phyloP scores from a whole-genome alignment of 345 rosid species.

The Ceriops tagal region DNA sequence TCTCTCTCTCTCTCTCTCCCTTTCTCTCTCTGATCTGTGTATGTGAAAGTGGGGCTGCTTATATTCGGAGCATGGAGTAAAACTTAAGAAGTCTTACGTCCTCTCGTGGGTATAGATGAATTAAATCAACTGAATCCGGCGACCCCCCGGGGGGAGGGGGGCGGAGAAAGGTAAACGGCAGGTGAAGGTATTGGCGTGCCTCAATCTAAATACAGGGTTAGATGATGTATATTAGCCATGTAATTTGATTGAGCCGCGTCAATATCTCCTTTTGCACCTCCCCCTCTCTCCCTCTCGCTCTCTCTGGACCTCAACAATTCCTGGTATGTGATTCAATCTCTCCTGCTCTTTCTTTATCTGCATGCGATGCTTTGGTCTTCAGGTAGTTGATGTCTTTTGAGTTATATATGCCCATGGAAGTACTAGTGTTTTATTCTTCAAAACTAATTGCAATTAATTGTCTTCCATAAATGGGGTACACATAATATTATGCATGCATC shows the following conservation, averaged over 20 bases:
- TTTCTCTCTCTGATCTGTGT: background rate
- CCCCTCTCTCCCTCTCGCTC: background rate
- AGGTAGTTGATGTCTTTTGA: too few relatives aligned
- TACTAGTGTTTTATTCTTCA: too few relatives aligned
- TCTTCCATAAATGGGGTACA: too few relatives aligned
- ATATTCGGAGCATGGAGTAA: background rate
- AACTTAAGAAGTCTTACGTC: too few relatives aligned
- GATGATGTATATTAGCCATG: conserved; percentile 12
- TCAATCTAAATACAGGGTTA: conserved; percentile 43
- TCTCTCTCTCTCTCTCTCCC: background rate
- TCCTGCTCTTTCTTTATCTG: background rate
- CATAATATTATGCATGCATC: too few relatives aligned
- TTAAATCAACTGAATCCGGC: background rate
- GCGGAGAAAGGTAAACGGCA: conserved; percentile 13
- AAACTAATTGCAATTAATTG: too few relatives aligned
- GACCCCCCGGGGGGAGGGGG: background rate
- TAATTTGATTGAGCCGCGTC: conserved; percentile 53
- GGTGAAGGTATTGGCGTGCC: conserved; percentile 42
- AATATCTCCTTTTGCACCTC: conserved; percentile 35
- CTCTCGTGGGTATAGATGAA: background rate
- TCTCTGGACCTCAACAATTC: background rate
- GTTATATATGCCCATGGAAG: too few relatives aligned
- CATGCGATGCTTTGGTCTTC: too few relatives aligned
- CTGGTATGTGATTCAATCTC: background rate
- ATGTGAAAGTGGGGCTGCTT: background rate